Evolutionary conservation across 176 grass and related monocot species (phyloP).

Genomic region (Carex myosuroides): DNA sequence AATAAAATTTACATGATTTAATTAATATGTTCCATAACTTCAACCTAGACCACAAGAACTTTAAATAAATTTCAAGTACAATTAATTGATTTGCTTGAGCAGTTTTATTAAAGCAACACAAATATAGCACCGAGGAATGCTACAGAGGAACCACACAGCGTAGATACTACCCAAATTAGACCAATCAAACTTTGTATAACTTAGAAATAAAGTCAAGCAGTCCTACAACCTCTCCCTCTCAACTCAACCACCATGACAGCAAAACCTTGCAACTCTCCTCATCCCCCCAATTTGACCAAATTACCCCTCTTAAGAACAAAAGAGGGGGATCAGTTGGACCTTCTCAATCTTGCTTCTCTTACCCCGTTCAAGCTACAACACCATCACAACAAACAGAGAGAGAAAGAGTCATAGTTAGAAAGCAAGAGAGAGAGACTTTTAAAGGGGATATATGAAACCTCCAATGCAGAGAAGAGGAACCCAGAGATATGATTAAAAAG

Average conservation of each 20-base stretch:
- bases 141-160: background rate
- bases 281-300: conserved; percentile 31
- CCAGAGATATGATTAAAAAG: conserved; percentile 12
- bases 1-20: background rate
- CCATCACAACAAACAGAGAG: conserved; percentile 51
- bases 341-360: conserved; percentile 55
- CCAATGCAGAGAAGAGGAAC: conserved; percentile 16
- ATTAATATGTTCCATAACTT: background rate
- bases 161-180: background rate
- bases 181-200: conserved; percentile 9
- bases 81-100: background rate
- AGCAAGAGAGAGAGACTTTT: conserved; percentile 21
- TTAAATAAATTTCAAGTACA: background rate
- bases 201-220: conserved; percentile 67
- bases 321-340: conserved; percentile 43
- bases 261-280: conserved; percentile 31
- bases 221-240: conserved; percentile 29
- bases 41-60: background rate
- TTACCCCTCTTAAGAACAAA: conserved; percentile 40
- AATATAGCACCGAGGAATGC: background rate
- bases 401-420: conserved; percentile 10
- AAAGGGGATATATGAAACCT: conserved; percentile 57
- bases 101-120: background rate
- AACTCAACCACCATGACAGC: conserved; percentile 70
- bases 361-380: conserved; percentile 55